Evolutionary conservation across 306 rosid species (phyloP).

Genomic region (Calophaca sinica): DNA sequence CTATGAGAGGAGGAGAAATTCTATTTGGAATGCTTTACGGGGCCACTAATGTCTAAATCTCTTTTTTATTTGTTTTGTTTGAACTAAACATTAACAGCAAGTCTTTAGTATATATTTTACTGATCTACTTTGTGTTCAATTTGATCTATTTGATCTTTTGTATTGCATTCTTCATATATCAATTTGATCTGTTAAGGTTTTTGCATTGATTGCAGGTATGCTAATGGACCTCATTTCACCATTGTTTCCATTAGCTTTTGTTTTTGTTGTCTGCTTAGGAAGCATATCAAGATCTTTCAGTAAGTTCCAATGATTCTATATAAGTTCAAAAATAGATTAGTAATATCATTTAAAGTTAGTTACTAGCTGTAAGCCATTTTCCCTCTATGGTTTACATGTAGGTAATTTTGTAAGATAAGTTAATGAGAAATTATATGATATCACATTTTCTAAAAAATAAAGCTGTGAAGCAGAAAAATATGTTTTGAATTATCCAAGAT

Average conservation of each 20-base stretch:
- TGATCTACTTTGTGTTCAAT: constrained; percentile 6
- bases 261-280: constrained; percentile 86
- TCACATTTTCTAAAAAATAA: too few relatives aligned
- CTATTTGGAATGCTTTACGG: constrained; percentile 18
- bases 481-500: constrained; percentile 37
- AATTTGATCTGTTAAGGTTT: constrained; percentile 41
- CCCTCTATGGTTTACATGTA: not conserved
- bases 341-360: constrained; percentile 2
- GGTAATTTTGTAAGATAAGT: not conserved
- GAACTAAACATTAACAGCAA: constrained; percentile 16
- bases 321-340: constrained; percentile 22
- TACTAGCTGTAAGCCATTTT: not conserved
- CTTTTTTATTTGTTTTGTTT: not conserved
- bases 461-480: constrained; percentile 19
- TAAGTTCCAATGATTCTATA: constrained; percentile 59
- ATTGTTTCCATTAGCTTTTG: constrained; percentile 86
- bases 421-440: constrained; percentile 5
- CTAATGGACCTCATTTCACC: constrained; percentile 98
- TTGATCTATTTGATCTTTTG: constrained; percentile 25
- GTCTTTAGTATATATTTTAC: constrained; percentile 9
- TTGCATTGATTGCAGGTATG: constrained; percentile 74
- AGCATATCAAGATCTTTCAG: constrained; percentile 98
- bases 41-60: constrained; percentile 8
- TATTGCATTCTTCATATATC: constrained; percentile 24
- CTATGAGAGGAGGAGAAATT: constrained; percentile 34